Evolutionary conservation across 1,139 yeast species (phyloP), one percentile per base, ranked within the genome.

Genomic region (Taphrina betulina): DNA sequence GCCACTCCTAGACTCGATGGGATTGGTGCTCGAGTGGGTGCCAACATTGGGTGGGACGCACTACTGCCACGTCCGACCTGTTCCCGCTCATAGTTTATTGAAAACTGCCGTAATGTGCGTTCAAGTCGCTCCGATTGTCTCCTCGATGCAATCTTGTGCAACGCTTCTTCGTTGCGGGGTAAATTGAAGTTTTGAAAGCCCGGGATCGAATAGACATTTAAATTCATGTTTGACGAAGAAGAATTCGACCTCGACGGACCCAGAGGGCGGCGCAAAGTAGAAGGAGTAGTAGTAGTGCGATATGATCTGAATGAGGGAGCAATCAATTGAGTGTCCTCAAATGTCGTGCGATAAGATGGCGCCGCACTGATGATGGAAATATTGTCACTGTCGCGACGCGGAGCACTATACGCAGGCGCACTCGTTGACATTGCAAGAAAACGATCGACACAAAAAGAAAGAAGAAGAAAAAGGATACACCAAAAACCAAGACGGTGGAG

Each of bases 321-420:
- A 16, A 43, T 33, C 23, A 43, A 16, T 20, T 43, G 48, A 12
- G 48, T 43, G 38, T 43, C 48, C 17, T 29, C 20, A 16, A 43
- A 43, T 24, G 38, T 31, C 29, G 48, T 19, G 38, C 31, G 48
- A 33, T 43, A 43, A 14, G 48, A 43, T 5, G 48, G 48, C 16
- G 48, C 48, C 26, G 48, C 48, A 22, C 48, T 43, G 7, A 43
- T 22, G 3, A 43, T 17, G 36, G 48, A 43, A 19, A 43, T 43
- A 14, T 43, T 43, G 48, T 43, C 48, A 1, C 37, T 36, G 28
- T 43, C 48, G 7, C 48, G 48, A 17, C 48, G n/a, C 31, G 31
- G 12, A 7, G 31, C 10, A 26, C 10, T n/a, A n/a, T n/a, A n/a
- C n/a, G n/a, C n/a, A n/a, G n/a, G n/a, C n/a, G n/a, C n/a, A n/a